Conservation (phyloP, 2,329 filamentous ascomycete species). For the Ascochyta viciae-villosae region DNA sequence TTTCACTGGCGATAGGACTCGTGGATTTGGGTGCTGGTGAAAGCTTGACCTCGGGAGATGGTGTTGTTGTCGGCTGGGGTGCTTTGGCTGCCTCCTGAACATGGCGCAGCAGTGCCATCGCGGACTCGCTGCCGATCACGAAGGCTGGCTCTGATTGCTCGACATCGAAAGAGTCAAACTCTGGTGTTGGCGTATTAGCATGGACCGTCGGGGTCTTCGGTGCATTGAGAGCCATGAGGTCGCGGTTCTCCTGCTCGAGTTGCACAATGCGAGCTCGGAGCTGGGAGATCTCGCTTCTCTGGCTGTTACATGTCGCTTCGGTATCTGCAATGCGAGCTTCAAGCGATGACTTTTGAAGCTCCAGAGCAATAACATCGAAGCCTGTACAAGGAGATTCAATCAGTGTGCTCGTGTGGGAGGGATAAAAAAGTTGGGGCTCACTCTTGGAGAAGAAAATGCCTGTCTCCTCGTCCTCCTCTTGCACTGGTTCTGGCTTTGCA, state of each 20-base stretch:
- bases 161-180: conserved; percentile 27
- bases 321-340: not conserved
- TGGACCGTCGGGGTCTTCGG: conserved; percentile 1
- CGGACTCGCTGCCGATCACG: conserved; percentile 26
- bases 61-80: not conserved
- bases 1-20: not conserved
- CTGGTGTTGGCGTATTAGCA: conserved; percentile 24
- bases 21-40: conserved; percentile 10
- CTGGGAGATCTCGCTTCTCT: conserved; percentile 18
- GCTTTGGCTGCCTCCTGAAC: conserved; percentile 28
- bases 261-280: conserved; percentile 14
- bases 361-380: not conserved
- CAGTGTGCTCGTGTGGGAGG: not conserved
- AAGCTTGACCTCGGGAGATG: not conserved
- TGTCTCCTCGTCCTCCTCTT: conserved; percentile 24
- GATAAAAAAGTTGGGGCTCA: conserved; percentile 21
- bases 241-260: conserved; percentile 8
- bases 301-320: not conserved
- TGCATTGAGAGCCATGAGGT: not conserved
- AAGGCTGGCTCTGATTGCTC: conserved; percentile 17
- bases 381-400: conserved; percentile 1
- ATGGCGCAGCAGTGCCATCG: conserved; percentile 31
- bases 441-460: conserved; percentile 31
- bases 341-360: not conserved
- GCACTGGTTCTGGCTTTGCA: conserved; percentile 8